A percentile compares a stretch with the other conserved stretches of the same genome.
These are phyloP conservation scores for Epichloe sp. DNA, from an alignment of 2,329 filamentous ascomycete genomes.

Conservation along the genomic window DNA sequence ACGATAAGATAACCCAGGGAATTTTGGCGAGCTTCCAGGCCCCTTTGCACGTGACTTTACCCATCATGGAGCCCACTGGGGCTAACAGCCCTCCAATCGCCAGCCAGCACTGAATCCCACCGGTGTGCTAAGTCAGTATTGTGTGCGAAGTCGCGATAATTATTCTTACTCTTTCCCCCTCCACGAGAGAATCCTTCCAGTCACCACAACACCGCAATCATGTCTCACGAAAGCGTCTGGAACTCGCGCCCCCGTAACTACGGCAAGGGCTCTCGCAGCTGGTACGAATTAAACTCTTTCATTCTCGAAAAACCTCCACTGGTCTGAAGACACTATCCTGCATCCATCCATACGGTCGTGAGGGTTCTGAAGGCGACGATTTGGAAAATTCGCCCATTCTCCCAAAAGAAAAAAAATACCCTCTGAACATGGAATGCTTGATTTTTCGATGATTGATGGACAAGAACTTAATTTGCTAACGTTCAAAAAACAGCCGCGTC, in stretches of 20 bases:
- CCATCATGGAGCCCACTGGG: constrained; percentile 13
- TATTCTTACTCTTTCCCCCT: constrained; percentile 10
- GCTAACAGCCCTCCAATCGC: constrained; percentile 25
- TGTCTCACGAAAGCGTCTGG: constrained; percentile 90
- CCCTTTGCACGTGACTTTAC: constrained; percentile 1
- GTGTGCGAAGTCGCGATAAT: constrained; percentile 6
- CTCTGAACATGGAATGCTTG: neutral
- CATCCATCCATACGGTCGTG: neutral
- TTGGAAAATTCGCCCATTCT: neutral
- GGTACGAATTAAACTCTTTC: constrained; percentile 47
- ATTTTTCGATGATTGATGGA: neutral
- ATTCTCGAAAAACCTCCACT: neutral
- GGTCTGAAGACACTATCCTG: neutral
- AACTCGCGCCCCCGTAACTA: constrained; percentile 95
- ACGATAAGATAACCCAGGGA: constrained; percentile 6
- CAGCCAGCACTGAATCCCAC: constrained; percentile 13
- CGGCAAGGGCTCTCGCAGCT: constrained; percentile 89
- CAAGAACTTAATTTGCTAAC: neutral
- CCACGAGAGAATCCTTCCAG: constrained; percentile 9
- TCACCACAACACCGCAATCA: constrained; percentile 28
- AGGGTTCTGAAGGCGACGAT: neutral
- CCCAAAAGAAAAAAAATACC: neutral
- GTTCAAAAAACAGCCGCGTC: constrained; percentile 37
- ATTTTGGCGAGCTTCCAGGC: neutral
- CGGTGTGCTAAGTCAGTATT: constrained; percentile 2